Conservation (phyloP, 31 red algal species). For the Odonthalia washingtoniensis region DNA sequence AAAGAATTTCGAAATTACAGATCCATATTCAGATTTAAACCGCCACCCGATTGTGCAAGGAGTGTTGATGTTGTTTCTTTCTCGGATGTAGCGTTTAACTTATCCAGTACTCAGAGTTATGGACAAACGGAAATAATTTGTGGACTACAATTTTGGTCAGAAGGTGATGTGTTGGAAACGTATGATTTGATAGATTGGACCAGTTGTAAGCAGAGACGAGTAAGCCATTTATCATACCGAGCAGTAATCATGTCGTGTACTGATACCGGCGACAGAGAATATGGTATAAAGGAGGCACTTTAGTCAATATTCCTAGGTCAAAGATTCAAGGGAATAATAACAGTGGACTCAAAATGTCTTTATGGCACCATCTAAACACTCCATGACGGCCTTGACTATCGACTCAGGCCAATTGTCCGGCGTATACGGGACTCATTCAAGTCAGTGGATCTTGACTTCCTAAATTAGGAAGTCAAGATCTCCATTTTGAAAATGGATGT, state of each 20-base stretch:
- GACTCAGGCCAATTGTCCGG: neutral
- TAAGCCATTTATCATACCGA: constrained; percentile 7
- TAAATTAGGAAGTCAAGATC: no score
- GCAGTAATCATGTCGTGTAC: constrained; percentile 1
- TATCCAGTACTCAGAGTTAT: neutral
- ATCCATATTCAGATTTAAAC: neutral
- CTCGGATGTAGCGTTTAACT: neutral
- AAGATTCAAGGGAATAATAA: neutral
- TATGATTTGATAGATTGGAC: constrained; percentile 12
- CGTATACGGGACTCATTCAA: constrained; percentile 11
- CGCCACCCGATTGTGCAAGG: neutral
- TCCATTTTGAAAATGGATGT: constrained; percentile 5
- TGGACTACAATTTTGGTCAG: neutral
- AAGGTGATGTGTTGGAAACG: neutral
- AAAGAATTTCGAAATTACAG: neutral
- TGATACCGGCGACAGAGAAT: constrained; percentile 1
- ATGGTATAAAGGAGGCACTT: neutral
- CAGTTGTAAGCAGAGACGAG: neutral
- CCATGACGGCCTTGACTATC: neutral
- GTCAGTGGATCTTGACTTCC: neutral
- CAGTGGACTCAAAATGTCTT: neutral
- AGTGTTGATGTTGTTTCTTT: neutral
- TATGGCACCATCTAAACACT: neutral
- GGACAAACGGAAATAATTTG: neutral
- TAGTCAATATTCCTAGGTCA: neutral